Evolutionary conservation across 176 grass and related monocot genomes (phyloP).

Genomic region (Metroxylon sagu): DNA sequence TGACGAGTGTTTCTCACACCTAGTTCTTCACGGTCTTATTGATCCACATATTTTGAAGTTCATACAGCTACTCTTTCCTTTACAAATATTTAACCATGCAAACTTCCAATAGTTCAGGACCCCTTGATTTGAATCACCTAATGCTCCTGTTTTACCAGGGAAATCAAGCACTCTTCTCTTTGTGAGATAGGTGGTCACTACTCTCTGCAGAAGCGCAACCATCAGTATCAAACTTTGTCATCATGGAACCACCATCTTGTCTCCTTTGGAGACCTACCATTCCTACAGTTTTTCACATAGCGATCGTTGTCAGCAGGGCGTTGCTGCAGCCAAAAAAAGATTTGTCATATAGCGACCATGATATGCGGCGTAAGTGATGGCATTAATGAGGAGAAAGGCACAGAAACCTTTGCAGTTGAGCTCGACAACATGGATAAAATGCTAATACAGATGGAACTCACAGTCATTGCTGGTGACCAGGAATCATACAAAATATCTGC

Average conservation of each 20-base stretch:
- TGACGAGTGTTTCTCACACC: too few species aligned
- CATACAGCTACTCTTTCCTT: too few species aligned
- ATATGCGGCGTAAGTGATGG: background rate
- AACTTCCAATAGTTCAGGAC: too few species aligned
- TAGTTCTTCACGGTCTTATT: too few species aligned
- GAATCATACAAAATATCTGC: constrained; percentile 17
- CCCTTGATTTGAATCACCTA: too few species aligned
- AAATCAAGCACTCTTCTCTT: background rate
- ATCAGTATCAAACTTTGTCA: background rate
- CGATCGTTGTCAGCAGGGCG: constrained; percentile 5
- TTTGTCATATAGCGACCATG: background rate
- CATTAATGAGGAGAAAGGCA: background rate
- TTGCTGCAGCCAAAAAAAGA: constrained; percentile 1
- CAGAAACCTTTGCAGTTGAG: constrained; percentile 66
- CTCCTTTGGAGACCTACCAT: constrained; percentile 6
- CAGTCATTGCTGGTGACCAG: constrained; percentile 18
- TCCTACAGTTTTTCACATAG: constrained; percentile 11
- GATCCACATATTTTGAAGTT: too few species aligned
- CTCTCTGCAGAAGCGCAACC: too few species aligned
- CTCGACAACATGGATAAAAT: constrained; percentile 81
- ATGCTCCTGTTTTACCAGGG: background rate
- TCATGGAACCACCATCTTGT: constrained; percentile 21
- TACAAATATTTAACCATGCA: too few species aligned
- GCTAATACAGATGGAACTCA: constrained; percentile 13
- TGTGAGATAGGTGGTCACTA: background rate